A percentile compares a stretch with the other conserved stretches of the same genome.
phyloP scores from a whole-genome alignment of 129 eudicot species.

The Gnaphalium uliginosum region DNA sequence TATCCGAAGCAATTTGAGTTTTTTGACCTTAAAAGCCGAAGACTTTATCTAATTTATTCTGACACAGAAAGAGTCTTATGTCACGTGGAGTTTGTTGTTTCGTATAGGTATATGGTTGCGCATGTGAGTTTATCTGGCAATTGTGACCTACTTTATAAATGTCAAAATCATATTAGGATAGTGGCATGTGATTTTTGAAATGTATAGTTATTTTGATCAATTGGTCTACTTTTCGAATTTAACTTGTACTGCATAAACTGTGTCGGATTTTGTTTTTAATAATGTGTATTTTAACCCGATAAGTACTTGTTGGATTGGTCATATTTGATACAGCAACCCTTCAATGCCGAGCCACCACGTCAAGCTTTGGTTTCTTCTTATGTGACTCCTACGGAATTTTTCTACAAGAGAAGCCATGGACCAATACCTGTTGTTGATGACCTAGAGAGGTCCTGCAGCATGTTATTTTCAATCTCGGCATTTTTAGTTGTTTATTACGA shows the following conservation, averaged over 20 bases:
- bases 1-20: not conserved
- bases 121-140: conserved; percentile 4
- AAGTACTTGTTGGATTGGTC: not conserved
- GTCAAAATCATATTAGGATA: not conserved
- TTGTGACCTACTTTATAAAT: not conserved
- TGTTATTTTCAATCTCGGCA: not conserved
- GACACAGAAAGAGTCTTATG: not conserved
- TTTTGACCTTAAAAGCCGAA: not conserved
- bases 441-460: conserved; percentile 57
- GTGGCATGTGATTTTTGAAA: conserved; percentile 10
- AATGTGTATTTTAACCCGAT: not conserved
- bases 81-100: conserved; percentile 6
- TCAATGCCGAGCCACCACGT: conserved; percentile 95
- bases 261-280: not conserved
- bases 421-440: conserved; percentile 86
- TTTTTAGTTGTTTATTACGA: conserved; percentile 18
- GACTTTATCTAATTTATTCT: not conserved
- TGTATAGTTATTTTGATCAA: not conserved
- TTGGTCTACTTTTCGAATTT: not conserved
- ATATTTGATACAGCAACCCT: conserved; percentile 70
- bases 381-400: conserved; percentile 84
- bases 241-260: not conserved
- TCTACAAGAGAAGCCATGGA: conserved; percentile 94
- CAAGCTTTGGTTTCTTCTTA: conserved; percentile 72
- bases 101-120: not conserved